These are phyloP conservation scores for Raffaelea ambrosiae DNA, from an alignment of 2,329 filamentous ascomycete species.

Conservation along the genomic window DNA sequence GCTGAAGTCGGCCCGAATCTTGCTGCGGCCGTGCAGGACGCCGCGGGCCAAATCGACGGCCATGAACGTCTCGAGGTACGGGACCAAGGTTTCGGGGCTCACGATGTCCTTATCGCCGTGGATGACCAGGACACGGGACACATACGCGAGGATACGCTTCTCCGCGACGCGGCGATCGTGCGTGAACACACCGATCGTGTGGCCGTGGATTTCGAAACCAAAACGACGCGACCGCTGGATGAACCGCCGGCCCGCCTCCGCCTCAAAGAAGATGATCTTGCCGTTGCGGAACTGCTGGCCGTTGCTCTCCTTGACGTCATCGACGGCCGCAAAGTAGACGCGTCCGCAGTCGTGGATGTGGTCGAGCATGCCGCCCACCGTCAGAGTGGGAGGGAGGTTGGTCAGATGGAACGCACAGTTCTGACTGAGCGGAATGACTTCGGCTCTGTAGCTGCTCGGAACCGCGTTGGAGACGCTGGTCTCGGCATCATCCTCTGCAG, in stretches of 20 bases:
- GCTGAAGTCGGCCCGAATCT: not conserved
- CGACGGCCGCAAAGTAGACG: slow-evolving; percentile 43
- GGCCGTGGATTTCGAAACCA: slow-evolving; percentile 27
- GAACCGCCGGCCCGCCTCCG: slow-evolving; percentile 7
- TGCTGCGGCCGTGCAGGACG: slow-evolving; percentile 17
- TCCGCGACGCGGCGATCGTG: slow-evolving; percentile 18
- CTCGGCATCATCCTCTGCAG: no score
- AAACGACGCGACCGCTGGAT: slow-evolving; percentile 1
- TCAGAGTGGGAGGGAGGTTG: no score
- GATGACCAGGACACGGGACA: slow-evolving; percentile 43
- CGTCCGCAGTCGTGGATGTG: slow-evolving; percentile 37
- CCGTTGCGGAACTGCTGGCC: slow-evolving; percentile 31
- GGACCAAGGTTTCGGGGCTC: slow-evolving; percentile 28
- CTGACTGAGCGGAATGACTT: no score
- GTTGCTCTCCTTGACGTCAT: slow-evolving; percentile 29
- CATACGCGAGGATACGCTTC: slow-evolving; percentile 16
- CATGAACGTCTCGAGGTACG: slow-evolving; percentile 34
- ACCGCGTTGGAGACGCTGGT: no score
- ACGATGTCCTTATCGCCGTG: slow-evolving; percentile 34
- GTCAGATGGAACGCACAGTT: no score
- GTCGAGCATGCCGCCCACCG: no score
- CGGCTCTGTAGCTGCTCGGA: no score
- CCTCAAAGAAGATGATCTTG: slow-evolving; percentile 40
- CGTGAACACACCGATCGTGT: slow-evolving; percentile 27
- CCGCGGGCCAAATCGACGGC: slow-evolving; percentile 39